phyloP scores from a whole-genome alignment of 148 eudicot genomes.

The Rheum nobile region DNA sequence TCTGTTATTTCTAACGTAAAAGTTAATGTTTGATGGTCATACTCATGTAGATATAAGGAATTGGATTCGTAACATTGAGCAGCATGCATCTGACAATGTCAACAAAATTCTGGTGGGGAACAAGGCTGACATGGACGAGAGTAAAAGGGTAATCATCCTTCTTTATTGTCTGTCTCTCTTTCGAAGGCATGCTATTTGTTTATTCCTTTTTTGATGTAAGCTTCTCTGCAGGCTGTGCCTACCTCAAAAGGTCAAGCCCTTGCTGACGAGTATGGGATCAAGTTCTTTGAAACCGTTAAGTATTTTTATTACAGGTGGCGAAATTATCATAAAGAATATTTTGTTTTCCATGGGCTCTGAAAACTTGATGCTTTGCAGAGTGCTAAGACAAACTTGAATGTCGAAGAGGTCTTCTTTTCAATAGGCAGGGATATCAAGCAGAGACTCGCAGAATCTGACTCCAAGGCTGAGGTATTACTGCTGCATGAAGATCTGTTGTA shows the following conservation, averaged over 20 bases:
- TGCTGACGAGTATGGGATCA: conserved; percentile 11
- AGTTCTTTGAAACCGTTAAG: conserved; percentile 12
- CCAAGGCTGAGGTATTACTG: conserved; percentile 10
- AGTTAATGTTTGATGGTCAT: background rate
- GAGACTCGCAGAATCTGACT: conserved; percentile 7
- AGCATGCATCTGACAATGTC: conserved; percentile 13
- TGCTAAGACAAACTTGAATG: conserved; percentile 12
- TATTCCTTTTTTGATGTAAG: background rate
- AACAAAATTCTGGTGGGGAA: conserved; percentile 11
- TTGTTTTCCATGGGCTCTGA: background rate
- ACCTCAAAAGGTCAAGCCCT: conserved; percentile 13
- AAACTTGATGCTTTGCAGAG: conserved; percentile 3
- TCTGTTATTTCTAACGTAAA: background rate
- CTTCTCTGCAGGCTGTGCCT: conserved; percentile 8
- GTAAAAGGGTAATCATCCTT: conserved; percentile 10
- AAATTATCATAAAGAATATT: background rate
- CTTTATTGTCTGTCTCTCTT: background rate
- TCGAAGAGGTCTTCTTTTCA: conserved; percentile 10
- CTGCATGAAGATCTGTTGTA: background rate
- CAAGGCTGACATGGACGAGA: conserved; percentile 11
- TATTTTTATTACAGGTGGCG: background rate
- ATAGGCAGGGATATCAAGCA: conserved; percentile 11
- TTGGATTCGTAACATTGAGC: conserved; percentile 11
- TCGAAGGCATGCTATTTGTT: background rate
- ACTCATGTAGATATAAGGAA: conserved; percentile 9